Conservation (phyloP, 306 rosid species). For the Pyrus betulifolia region DNA sequence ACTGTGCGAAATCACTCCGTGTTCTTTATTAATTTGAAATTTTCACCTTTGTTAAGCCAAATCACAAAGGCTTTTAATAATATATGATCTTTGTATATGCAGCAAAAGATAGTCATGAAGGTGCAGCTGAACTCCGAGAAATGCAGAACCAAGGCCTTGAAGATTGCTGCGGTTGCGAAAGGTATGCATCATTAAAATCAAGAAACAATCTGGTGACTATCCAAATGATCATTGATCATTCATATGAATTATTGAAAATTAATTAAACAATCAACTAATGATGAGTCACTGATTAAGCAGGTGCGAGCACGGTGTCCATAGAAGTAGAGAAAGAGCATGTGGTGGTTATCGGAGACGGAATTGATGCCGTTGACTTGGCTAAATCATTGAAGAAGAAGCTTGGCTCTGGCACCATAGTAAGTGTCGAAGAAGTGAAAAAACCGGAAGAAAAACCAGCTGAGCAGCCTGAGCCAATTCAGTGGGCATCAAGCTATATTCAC, state of each 20-base stretch:
- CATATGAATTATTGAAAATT: background rate
- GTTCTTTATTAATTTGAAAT: background rate
- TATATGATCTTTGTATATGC: background rate
- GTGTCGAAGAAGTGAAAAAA: conserved; percentile 3
- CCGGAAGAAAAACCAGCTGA: background rate
- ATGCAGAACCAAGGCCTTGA: conserved; percentile 27
- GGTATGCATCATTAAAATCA: background rate
- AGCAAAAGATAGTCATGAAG: conserved; percentile 27
- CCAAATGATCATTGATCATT: background rate
- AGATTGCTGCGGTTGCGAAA: conserved; percentile 14
- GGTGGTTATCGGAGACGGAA: conserved; percentile 15
- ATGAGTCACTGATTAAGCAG: background rate
- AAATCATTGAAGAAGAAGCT: background rate
- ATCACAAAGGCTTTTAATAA: background rate
- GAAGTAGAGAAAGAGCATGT: conserved; percentile 17
- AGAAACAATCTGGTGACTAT: background rate
- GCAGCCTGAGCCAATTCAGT: background rate
- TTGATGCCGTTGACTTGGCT: conserved; percentile 14
- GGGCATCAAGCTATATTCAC: background rate
- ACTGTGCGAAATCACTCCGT: background rate
- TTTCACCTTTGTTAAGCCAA: background rate
- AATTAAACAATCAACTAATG: background rate
- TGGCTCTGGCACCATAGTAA: background rate
- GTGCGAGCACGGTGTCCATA: conserved; percentile 27
- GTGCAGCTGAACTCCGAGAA: conserved; percentile 10